Base-by-base conservation (phyloP, 2,329 filamentous ascomycete species). In the Shiraia sp. region DNA sequence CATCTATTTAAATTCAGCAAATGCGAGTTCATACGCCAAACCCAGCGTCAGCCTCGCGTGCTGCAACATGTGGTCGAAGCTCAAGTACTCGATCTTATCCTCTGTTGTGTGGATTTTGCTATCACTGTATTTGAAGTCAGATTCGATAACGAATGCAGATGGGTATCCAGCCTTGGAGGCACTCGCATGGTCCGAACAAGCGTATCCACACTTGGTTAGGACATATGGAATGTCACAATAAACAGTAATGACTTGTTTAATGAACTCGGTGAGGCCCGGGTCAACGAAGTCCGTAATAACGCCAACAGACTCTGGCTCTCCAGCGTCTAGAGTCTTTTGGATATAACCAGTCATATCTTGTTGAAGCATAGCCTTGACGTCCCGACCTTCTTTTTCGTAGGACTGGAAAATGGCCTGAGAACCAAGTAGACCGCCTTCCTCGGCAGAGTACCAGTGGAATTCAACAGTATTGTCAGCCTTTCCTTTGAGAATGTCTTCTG, bases 281-380 rank as follows among this genome's bases (percentile, higher is more conserved):
- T 96, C 87, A 31, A 97, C 92, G 59, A 80, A 96, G 71, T 97
- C 92, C 4, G 88, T 90, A 61, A 97, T 95, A 36, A 97, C 88
- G 30, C 92, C 92, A 2, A 97, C 88, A 32, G 84, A 86, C 76
- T 96, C 92, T 4, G 83, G 80, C 69, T 88, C 79, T 45, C 90
- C 90, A 3, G 88, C 86, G 53, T 93, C 87, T 14, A 93, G 73
- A 0, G 90, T 95, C 60, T 85, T 85, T 66, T 91, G 83, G 4
- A 90, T 80, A 66, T 87, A 96, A 13, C 92, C 92, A 1, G 66
- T 68, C 92, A 97, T 97, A 71, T 97, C 92, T 72, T 97, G 92
- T 75, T 97, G 92, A 40, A 97, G 81, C 93, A 97, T 97, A 24
- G 92, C 92, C 74, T 92, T 95, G 69, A 97, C 79, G 53, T 92